Base-by-base conservation (phyloP, 352 stramenopile genomes). In the Pythium dissimile region DNA sequence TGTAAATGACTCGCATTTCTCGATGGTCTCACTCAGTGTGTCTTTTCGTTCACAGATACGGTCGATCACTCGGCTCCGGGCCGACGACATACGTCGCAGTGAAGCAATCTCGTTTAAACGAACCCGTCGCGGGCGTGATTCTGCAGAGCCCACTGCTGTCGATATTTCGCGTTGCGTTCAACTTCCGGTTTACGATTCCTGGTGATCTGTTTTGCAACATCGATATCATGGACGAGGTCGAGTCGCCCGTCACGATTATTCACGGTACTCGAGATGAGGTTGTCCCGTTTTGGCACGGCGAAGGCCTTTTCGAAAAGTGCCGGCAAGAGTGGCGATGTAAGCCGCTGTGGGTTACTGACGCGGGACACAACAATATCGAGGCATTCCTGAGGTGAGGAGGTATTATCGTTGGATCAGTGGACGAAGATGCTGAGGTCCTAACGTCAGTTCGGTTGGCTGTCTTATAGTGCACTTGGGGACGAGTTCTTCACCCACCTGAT, bases 341-440 rank as follows among this genome's bases (percentile, higher is more conserved):
- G 65, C 97, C 97, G 5, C 96, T 99, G 52, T 99, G 96, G 96
- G 95, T 99, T 5, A 87, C 95, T 12, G 94, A 97, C 54, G 96
- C 94, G 2, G 96, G 97, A 0, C 97, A 99, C 67, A 99, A 99
- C 71, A 99, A 99, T 67, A 97, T 99, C 43, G 97, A 99, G 84
- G 88, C 91, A 5, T 89, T 98, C 59, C 71, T 98, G 43, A 83
- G 89, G 81, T 94, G 20, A 43, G 45, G 9, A 37, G 23, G 5
- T 50, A 13, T 18, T 12, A 27, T 46, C 39, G 3, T 13, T 23
- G 6, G 41, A 31, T 31, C 5, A n/a, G n/a, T n/a, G n/a, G n/a
- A n/a, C n/a, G n/a, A n/a, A n/a, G n/a, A n/a, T n/a, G n/a, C 13
- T 49, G 3, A 5, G 42, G 5, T 18, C 12, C 42, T 57, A 8